Percentiles rank a stretch among this genome's conserved stretches.
phyloP scores from a whole-genome alignment of 2,329 filamentous ascomycete species.

The Penicillium aurantiogriseum region DNA sequence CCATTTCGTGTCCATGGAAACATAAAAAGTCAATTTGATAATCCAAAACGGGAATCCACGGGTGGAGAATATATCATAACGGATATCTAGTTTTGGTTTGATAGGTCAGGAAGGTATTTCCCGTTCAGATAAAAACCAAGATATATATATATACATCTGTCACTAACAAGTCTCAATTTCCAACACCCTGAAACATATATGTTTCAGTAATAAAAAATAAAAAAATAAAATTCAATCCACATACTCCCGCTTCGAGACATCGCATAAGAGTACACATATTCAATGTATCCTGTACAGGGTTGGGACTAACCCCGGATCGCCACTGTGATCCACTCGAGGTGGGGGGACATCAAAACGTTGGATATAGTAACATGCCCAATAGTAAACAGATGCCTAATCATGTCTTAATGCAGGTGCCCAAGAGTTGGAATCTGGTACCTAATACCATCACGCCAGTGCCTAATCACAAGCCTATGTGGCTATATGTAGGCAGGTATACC shows the following conservation, averaged over 20 bases:
- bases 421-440: neutral
- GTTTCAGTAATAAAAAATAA: neutral
- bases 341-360: conserved; percentile 7
- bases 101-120: too few relatives aligned
- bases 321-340: conserved; percentile 21
- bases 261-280: neutral
- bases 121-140: too few relatives aligned
- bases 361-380: conserved; percentile 1
- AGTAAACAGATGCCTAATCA: neutral
- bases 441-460: neutral
- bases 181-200: neutral
- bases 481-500: conserved; percentile 7
- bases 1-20: conserved; percentile 1
- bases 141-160: neutral
- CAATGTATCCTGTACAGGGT: neutral
- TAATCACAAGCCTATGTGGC: conserved; percentile 3
- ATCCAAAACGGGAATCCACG: neutral
- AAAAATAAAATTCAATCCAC: too few relatives aligned
- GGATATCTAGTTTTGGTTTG: too few relatives aligned
- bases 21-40: neutral
- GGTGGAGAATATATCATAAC: neutral
- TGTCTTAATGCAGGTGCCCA: conserved; percentile 1
- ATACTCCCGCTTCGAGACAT: neutral
- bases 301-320: conserved; percentile 25
- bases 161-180: neutral